Base-by-base conservation (phyloP, 768 basidiomycete species). In the Leccinum arenicola region DNA sequence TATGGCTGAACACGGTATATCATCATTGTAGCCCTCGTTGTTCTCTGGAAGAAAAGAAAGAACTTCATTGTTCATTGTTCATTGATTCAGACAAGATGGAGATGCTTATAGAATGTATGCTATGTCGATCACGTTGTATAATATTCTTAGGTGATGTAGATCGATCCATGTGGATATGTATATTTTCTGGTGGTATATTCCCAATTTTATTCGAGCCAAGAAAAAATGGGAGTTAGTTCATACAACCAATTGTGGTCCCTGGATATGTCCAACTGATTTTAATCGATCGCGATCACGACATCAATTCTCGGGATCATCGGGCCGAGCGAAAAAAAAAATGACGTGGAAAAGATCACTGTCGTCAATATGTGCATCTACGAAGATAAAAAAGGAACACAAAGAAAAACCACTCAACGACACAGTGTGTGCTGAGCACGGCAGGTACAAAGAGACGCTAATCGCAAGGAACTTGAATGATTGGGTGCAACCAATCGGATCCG, bases 1-100 rank as follows among this genome's bases (percentile, higher is more conserved):
- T 81, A 76, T 61, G 73, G 57, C 38, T 70, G 62, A 50, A 27
- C 4, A 21, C n/a, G 4, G 49, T 21, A 4, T 35, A 48, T 12
- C 58, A 19, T 11, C 8, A 1, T 12, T 31, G 12, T 6, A 3
- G n/a, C 25, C 14, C 14, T 9, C 11, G 10, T 25, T 14, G 23
- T 31, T 15, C 4, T 11, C 25, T 10, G 15, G 9, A 50, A 51
- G 19, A 21, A 31, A 33, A 33, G 6, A 33, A 21, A 21, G 15
- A 33, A 19, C 17, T 31, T 12, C 19, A 9, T 31, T 11, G 25
- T 31, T 12, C 19, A 9, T 31, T 11, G 25, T 57, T 15, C 14
- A 10, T 56, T n/a, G 23, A 3, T 31, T 31, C 31, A 33, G 11
- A 5, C 9, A 19, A 27, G n/a, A 14, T 3, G 40, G 23, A 35